Conservation (phyloP, 2,329 filamentous ascomycete genomes). For the Aspergillus oerlinghausenensis region DNA sequence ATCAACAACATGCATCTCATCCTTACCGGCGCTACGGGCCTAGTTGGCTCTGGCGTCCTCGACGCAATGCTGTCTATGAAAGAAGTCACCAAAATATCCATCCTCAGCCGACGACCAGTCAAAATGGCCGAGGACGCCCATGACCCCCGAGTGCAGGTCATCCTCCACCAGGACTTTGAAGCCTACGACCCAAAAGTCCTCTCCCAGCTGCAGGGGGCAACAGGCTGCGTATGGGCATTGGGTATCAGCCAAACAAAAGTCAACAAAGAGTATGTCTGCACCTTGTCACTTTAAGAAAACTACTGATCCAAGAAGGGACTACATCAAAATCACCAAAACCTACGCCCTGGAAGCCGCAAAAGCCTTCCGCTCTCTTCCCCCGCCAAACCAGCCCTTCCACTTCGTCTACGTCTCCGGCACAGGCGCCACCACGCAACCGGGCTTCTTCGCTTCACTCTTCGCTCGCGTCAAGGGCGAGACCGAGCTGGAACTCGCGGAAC, state of each 20-base stretch:
- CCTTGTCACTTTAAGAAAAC: not conserved
- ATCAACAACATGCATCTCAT: constrained; percentile 44
- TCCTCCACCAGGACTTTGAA: constrained; percentile 65
- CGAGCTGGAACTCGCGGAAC: constrained; percentile 54
- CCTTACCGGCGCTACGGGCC: constrained; percentile 62
- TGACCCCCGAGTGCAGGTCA: constrained; percentile 52
- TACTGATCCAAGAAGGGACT: constrained; percentile 46
- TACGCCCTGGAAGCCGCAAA: constrained; percentile 60
- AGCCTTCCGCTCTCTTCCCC: constrained; percentile 51
- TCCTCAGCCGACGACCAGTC: constrained; percentile 62
- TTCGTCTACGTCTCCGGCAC: constrained; percentile 66
- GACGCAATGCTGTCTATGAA: constrained; percentile 51
- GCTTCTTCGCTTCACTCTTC: constrained; percentile 53
- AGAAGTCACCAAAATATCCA: constrained; percentile 45
- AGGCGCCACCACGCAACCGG: constrained; percentile 40
- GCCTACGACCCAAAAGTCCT: constrained; percentile 54
- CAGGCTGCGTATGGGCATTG: constrained; percentile 68
- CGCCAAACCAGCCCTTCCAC: constrained; percentile 49
- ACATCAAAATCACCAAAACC: constrained; percentile 62
- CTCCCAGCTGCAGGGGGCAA: constrained; percentile 56
- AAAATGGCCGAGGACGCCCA: constrained; percentile 50
- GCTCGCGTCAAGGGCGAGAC: constrained; percentile 63
- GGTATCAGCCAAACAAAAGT: constrained; percentile 61
- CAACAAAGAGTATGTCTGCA: constrained; percentile 46
- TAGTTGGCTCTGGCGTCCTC: constrained; percentile 58